Percentiles rank a stretch among this genome's conserved stretches.
Evolutionary conservation across 768 basidiomycete species (phyloP).

Genomic region (Fomitopsis pulvina): DNA sequence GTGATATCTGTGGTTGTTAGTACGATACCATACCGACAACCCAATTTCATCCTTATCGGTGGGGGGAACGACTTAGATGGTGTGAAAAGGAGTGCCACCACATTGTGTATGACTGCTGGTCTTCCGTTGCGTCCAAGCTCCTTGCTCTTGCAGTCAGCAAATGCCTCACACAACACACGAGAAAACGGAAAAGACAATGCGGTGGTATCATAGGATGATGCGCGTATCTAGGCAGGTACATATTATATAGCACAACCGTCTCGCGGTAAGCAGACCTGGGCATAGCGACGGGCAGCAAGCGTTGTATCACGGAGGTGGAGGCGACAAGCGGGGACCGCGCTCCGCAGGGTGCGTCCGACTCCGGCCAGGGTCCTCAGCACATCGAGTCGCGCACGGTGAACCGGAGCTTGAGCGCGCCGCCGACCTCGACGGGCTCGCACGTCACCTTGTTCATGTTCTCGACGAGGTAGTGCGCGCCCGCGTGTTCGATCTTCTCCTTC

Average conservation of each 20-base stretch:
- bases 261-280: background rate
- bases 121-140: too few relatives aligned
- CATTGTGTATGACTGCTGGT: too few relatives aligned
- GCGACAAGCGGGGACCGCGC: too few relatives aligned
- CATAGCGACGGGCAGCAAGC: background rate
- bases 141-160: too few relatives aligned
- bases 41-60: too few relatives aligned
- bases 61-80: too few relatives aligned
- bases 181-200: background rate
- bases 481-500: constrained; percentile 44
- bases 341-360: background rate
- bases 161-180: background rate
- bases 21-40: too few relatives aligned
- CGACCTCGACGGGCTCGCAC: constrained; percentile 35
- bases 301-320: background rate
- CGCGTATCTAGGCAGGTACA: background rate
- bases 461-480: constrained; percentile 51
- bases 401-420: constrained; percentile 28
- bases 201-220: background rate
- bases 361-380: background rate
- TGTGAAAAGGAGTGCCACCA: too few relatives aligned
- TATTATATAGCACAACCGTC: background rate
- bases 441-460: constrained; percentile 46
- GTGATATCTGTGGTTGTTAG: too few relatives aligned
- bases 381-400: constrained; percentile 30